Evolutionary conservation across 192 early-diverging fungal genomes (phyloP).

Genomic region (Coemansia sp.): DNA sequence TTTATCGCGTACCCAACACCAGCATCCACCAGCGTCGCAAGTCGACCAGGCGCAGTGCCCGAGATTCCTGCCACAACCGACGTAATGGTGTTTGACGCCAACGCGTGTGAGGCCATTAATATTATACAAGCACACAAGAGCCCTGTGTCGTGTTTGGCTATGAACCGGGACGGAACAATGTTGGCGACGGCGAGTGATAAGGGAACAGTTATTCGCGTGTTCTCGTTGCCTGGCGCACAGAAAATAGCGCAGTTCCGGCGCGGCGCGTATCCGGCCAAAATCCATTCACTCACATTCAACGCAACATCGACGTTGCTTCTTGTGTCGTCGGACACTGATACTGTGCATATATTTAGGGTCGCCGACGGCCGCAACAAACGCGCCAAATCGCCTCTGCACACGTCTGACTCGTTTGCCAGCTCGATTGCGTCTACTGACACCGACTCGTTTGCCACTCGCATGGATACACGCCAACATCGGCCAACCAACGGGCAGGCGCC

Average conservation of each 20-base stretch:
- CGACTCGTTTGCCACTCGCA: slow-evolving; percentile 14
- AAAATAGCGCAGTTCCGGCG: slow-evolving; percentile 92
- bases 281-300: slow-evolving; percentile 89
- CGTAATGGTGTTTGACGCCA: slow-evolving; percentile 89
- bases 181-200: slow-evolving; percentile 95
- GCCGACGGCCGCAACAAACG: slow-evolving; percentile 45
- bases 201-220: slow-evolving; percentile 97
- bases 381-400: not conserved
- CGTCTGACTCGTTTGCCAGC: slow-evolving; percentile 34
- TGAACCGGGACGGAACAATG: slow-evolving; percentile 89
- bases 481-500: slow-evolving; percentile 35
- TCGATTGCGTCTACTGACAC: slow-evolving; percentile 20
- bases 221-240: slow-evolving; percentile 78
- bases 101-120: slow-evolving; percentile 83
- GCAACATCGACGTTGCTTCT: slow-evolving; percentile 48
- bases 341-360: slow-evolving; percentile 92
- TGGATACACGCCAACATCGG: not conserved
- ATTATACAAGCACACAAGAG: slow-evolving; percentile 96
- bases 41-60: slow-evolving; percentile 36
- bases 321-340: slow-evolving; percentile 86
- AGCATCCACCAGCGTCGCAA: slow-evolving; percentile 56
- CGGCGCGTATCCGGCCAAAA: slow-evolving; percentile 87
- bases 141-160: slow-evolving; percentile 78
- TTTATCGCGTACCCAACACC: slow-evolving; percentile 91
- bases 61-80: slow-evolving; percentile 53